Evolutionary conservation across 2,329 filamentous ascomycete species (phyloP).

Genomic region (Stemphylium beticola): DNA sequence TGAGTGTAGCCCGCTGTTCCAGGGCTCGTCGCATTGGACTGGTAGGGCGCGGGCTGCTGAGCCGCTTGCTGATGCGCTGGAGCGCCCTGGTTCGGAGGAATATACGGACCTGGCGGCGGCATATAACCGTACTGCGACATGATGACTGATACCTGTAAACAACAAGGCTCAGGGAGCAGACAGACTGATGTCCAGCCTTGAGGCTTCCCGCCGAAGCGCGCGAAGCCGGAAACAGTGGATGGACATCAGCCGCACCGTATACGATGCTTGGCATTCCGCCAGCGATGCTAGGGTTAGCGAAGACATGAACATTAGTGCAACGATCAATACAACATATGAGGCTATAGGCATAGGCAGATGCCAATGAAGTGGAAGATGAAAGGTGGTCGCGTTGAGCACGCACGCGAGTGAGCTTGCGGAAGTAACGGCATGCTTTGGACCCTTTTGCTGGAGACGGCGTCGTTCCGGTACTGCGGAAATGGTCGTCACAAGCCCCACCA

Average conservation of each 20-base stretch:
- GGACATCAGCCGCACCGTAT: constrained; percentile 20
- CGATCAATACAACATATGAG: neutral
- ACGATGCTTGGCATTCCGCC: constrained; percentile 18
- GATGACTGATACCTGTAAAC: neutral
- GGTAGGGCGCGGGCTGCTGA: constrained; percentile 25
- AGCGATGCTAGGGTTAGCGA: constrained; percentile 13
- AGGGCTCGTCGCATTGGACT: constrained; percentile 21
- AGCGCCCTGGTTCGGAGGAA: constrained; percentile 28
- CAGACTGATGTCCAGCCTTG: neutral
- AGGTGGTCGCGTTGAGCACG: too few relatives aligned
- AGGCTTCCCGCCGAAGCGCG: constrained; percentile 2
- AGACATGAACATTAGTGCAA: neutral
- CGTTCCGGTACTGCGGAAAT: neutral
- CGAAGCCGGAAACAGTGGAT: constrained; percentile 4
- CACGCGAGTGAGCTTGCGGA: neutral
- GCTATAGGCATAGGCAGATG: too few relatives aligned
- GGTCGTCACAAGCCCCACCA: neutral
- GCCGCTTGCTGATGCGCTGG: constrained; percentile 27
- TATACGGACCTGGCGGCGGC: constrained; percentile 37
- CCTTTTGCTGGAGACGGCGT: neutral
- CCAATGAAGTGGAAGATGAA: too few relatives aligned
- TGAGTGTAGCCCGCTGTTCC: constrained; percentile 21
- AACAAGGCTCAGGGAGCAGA: neutral
- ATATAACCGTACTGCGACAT: constrained; percentile 46
- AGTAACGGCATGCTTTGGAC: constrained; percentile 11